Percentiles rank a stretch among this genome's conserved stretches.
phyloP scores from a whole-genome alignment of 495 filamentous ascomycete genomes.

The Pyrenopolyporus hunteri region DNA sequence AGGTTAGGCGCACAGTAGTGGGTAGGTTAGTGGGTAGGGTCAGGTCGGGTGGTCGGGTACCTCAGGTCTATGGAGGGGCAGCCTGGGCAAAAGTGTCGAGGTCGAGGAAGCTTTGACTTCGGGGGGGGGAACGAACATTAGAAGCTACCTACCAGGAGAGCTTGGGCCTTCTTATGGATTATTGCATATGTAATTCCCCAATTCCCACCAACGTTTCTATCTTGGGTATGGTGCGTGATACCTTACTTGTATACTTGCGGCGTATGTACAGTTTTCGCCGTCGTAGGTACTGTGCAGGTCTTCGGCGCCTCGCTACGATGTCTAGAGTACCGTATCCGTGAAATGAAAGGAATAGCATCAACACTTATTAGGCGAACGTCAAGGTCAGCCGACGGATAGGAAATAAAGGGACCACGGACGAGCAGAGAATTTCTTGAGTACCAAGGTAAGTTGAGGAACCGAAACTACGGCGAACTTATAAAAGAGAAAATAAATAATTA shows the following conservation, averaged over 20 bases:
- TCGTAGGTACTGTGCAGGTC: slow-evolving; percentile 3
- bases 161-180: slow-evolving; percentile 34
- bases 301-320: background rate
- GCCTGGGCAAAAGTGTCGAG: slow-evolving; percentile 17
- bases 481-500: slow-evolving; percentile 6
- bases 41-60: slow-evolving; percentile 28
- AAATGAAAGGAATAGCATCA: background rate
- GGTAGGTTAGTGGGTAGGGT: slow-evolving; percentile 18
- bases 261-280: too few relatives aligned
- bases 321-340: background rate
- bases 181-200: slow-evolving; percentile 16
- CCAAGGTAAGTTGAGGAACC: too few relatives aligned
- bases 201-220: background rate
- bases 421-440: slow-evolving; percentile 20
- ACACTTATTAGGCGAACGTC: slow-evolving; percentile 3
- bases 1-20: slow-evolving; percentile 32
- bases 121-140: background rate
- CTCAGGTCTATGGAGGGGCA: slow-evolving; percentile 1
- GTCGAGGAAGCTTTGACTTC: slow-evolving; percentile 22
- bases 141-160: slow-evolving; percentile 11
- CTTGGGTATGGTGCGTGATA: background rate
- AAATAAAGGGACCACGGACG: slow-evolving; percentile 10
- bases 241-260: background rate
- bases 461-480: slow-evolving; percentile 13
- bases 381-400: slow-evolving; percentile 10